phyloP scores from a whole-genome alignment of 1,284 basidiomycete genomes.

The Inonotus hispidus region DNA sequence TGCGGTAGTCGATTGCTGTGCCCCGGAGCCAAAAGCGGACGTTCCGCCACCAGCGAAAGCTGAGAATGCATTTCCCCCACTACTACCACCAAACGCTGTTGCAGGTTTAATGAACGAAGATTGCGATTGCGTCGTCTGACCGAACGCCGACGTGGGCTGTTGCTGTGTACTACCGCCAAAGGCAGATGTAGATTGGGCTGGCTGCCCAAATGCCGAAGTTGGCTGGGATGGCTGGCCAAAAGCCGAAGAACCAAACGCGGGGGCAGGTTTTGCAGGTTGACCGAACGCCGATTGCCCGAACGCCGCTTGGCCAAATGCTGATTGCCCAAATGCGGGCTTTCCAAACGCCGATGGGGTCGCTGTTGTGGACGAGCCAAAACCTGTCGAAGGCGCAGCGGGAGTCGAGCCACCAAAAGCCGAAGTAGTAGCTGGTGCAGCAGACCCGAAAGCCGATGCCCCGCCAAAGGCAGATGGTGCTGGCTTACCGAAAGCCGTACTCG shows the following conservation, averaged over 20 bases:
- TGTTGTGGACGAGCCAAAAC: constrained; percentile 20
- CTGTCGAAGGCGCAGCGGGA: constrained; percentile 19
- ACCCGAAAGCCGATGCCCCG: constrained; percentile 27
- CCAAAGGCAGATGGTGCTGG: constrained; percentile 27
- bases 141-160: constrained; percentile 28
- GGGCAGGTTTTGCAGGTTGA: constrained; percentile 24
- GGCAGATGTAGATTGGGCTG: constrained; percentile 25
- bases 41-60: constrained; percentile 30
- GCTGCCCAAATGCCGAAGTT: constrained; percentile 34
- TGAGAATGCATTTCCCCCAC: constrained; percentile 26
- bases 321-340: constrained; percentile 22
- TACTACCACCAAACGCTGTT: constrained; percentile 28
- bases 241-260: constrained; percentile 29
- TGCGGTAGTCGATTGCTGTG: constrained; percentile 17
- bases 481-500: constrained; percentile 31
- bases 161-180: constrained; percentile 27
- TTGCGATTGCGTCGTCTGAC: constrained; percentile 24
- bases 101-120: constrained; percentile 32
- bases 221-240: constrained; percentile 33
- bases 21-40: constrained; percentile 30
- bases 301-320: constrained; percentile 33
- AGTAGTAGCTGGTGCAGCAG: constrained; percentile 27
- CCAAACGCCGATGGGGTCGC: constrained; percentile 31
- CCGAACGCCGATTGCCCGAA: constrained; percentile 35
- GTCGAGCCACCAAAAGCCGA: constrained; percentile 25